These are phyloP conservation scores for Ustilago lituana DNA, from an alignment of 1,284 basidiomycete genomes.

Conservation along the genomic window DNA sequence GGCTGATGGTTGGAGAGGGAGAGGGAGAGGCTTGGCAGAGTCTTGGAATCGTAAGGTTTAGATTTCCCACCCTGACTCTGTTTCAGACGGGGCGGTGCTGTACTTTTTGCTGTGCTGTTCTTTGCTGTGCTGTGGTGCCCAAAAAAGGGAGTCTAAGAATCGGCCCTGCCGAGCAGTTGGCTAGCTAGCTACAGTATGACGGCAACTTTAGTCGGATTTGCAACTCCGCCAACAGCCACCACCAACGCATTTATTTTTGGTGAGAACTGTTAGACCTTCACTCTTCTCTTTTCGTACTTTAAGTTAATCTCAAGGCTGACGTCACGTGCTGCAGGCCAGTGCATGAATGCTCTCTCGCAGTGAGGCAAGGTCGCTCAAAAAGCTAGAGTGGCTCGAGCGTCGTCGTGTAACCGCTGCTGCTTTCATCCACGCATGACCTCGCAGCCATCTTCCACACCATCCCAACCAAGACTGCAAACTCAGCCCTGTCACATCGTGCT, in stretches of 20 bases:
- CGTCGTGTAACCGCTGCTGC: not conserved
- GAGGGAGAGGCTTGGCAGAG: not conserved
- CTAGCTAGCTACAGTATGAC: conserved; percentile 17
- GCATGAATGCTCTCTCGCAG: too few species aligned
- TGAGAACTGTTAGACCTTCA: conserved; percentile 19
- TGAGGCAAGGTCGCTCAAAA: too few species aligned
- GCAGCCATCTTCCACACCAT: not conserved
- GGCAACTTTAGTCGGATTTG: too few species aligned
- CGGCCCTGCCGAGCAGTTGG: too few species aligned
- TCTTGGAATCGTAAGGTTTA: too few species aligned
- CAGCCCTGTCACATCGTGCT: not conserved
- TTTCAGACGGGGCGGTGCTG: not conserved
- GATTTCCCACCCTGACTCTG: too few species aligned
- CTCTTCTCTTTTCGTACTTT: not conserved
- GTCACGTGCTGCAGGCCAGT: conserved; percentile 28
- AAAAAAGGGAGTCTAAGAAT: not conserved
- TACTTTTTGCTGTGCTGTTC: not conserved
- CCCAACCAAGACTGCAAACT: too few species aligned
- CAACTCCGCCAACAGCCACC: too few species aligned
- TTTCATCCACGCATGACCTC: too few species aligned
- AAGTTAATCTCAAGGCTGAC: too few species aligned
- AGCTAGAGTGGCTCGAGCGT: conserved; percentile 27
- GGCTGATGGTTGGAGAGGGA: not conserved
- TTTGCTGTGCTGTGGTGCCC: conserved; percentile 1
- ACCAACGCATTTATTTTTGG: too few species aligned